Evolutionary conservation across 257 asterid genomes (phyloP).

Genomic region (Linderniella brevidens): DNA sequence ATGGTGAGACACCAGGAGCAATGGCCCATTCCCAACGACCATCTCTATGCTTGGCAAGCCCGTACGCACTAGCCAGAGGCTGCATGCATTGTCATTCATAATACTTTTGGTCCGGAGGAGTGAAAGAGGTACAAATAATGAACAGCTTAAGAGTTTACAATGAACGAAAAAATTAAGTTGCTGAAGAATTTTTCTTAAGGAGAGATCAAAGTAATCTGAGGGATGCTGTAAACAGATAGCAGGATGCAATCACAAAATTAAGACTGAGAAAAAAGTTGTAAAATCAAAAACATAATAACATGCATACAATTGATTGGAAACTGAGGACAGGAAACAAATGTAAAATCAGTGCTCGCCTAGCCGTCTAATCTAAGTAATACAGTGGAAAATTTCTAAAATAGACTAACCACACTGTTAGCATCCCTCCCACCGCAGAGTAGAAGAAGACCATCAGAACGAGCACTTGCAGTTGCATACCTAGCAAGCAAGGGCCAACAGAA

Average conservation of each 20-base stretch:
- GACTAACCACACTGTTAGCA: slow-evolving; percentile 88
- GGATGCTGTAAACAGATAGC: background rate
- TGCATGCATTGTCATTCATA: slow-evolving; percentile 14
- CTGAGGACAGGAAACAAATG: no score
- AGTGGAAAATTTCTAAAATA: no score
- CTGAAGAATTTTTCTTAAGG: slow-evolving; percentile 7
- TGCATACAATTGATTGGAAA: no score
- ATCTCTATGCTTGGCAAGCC: slow-evolving; percentile 98
- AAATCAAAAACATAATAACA: no score
- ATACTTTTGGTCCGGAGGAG: slow-evolving; percentile 4
- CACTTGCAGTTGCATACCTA: slow-evolving; percentile 99
- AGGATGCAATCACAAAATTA: background rate
- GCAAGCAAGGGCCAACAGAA: background rate
- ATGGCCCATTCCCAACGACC: slow-evolving; percentile 99
- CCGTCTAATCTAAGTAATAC: no score
- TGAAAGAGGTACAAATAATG: slow-evolving; percentile 1
- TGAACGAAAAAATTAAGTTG: background rate
- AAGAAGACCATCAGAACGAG: slow-evolving; percentile 99
- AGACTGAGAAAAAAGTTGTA: no score
- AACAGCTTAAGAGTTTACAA: no score
- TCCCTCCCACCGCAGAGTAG: slow-evolving; percentile 99
- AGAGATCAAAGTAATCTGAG: slow-evolving; percentile 3
- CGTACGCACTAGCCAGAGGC: slow-evolving; percentile 97
- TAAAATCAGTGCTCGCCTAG: no score
- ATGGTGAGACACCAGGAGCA: slow-evolving; percentile 99